Conservation (phyloP, 2,329 filamentous ascomycete genomes). For the Aspergillus ibericus region DNA sequence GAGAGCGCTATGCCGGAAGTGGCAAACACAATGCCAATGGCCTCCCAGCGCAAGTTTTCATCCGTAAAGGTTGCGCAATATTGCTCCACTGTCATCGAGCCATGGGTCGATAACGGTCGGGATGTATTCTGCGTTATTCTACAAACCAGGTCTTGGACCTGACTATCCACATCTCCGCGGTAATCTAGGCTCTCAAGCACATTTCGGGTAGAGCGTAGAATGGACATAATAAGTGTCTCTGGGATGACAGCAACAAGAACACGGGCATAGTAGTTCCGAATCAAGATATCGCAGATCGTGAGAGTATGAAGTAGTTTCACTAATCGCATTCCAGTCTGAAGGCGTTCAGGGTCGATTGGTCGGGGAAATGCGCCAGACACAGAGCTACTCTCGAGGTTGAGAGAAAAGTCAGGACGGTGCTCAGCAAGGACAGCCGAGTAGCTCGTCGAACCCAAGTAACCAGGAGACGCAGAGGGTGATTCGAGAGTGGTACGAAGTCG, state of each 20-base stretch:
- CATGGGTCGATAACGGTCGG: constrained; percentile 24
- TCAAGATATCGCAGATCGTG: constrained; percentile 25
- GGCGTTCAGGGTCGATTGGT: constrained; percentile 27
- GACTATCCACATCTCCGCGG: constrained; percentile 22
- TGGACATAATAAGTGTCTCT: constrained; percentile 25
- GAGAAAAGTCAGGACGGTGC: constrained; percentile 34
- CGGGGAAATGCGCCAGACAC: constrained; percentile 15
- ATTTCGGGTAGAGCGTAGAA: constrained; percentile 26
- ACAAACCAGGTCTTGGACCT: constrained; percentile 28
- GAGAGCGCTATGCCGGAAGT: constrained; percentile 39
- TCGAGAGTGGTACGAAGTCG: constrained; percentile 25
- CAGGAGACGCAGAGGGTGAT: constrained; percentile 28
- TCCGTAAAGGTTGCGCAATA: constrained; percentile 32
- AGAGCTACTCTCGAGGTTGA: constrained; percentile 28
- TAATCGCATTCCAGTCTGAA: constrained; percentile 33
- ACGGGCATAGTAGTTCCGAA: constrained; percentile 27
- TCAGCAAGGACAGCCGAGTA: constrained; percentile 37
- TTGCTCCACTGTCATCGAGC: constrained; percentile 32
- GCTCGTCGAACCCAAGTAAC: constrained; percentile 38
- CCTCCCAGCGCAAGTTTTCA: constrained; percentile 43
- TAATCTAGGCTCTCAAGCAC: constrained; percentile 28
- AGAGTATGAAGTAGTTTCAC: constrained; percentile 31
- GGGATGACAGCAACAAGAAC: constrained; percentile 27
- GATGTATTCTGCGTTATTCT: constrained; percentile 35
- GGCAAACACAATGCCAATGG: constrained; percentile 41